Conservation (phyloP, 371 early-diverging fungal species). For the Chytridium lagenaria region DNA sequence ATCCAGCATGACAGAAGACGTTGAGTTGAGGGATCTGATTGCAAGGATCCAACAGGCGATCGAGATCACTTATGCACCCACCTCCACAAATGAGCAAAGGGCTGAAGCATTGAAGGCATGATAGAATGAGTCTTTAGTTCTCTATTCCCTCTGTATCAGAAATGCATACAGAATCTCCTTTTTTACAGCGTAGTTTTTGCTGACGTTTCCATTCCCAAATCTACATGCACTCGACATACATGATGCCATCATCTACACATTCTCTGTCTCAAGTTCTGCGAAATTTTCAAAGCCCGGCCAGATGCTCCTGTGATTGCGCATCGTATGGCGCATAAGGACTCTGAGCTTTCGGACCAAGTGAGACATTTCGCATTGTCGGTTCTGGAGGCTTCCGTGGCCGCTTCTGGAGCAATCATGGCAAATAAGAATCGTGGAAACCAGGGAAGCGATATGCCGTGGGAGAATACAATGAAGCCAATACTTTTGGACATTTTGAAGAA, state of each 20-base stretch:
- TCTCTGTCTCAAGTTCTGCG: background rate
- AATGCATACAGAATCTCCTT: background rate
- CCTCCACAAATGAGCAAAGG: background rate
- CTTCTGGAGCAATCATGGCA: background rate
- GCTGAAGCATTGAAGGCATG: background rate
- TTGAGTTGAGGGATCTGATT: background rate
- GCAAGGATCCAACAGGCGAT: background rate
- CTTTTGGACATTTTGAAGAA: background rate
- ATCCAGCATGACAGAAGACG: background rate
- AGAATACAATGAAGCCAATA: background rate
- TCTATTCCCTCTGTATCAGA: background rate
- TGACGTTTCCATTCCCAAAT: background rate
- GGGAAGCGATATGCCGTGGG: background rate
- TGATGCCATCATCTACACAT: slow-evolving; percentile 2
- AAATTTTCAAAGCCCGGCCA: background rate
- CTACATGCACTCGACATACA: background rate
- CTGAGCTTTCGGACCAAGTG: background rate
- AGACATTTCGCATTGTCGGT: slow-evolving; percentile 2
- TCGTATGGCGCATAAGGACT: background rate
- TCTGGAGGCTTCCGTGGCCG: background rate
- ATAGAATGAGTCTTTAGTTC: too few relatives aligned
- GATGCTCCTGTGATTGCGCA: slow-evolving; percentile 10
- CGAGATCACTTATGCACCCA: background rate
- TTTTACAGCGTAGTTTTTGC: background rate
- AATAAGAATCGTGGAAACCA: background rate